A percentile compares a stretch with the other conserved stretches of the same genome.
Evolutionary conservation across 2,329 filamentous ascomycete species (phyloP).

Genomic region (Hypomyces rosellus): DNA sequence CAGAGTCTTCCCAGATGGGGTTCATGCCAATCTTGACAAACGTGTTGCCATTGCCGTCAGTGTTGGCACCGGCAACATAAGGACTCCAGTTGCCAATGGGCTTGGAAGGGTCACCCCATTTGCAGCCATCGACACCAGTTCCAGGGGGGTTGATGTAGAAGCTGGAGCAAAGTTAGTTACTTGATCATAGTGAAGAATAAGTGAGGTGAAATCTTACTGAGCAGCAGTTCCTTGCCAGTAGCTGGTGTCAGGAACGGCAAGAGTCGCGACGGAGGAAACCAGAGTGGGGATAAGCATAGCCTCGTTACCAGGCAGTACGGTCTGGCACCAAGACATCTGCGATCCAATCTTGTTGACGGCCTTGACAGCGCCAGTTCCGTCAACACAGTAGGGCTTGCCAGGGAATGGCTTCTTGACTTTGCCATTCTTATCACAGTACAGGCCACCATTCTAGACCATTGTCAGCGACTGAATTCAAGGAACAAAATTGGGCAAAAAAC

Average conservation of each 20-base stretch:
- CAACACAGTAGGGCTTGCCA: constrained; percentile 60
- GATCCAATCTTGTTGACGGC: constrained; percentile 60
- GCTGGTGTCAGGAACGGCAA: constrained; percentile 62
- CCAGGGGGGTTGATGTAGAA: constrained; percentile 77
- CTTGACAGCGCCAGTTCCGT: constrained; percentile 58
- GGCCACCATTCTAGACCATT: constrained; percentile 58
- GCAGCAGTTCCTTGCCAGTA: constrained; percentile 71
- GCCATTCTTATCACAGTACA: constrained; percentile 64
- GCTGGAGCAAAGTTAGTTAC: constrained; percentile 31
- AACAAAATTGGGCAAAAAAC: constrained; percentile 10
- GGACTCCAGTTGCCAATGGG: constrained; percentile 70
- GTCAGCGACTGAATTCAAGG: constrained; percentile 3
- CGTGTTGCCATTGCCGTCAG: constrained; percentile 56
- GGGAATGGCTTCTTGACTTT: constrained; percentile 64
- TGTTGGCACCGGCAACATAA: constrained; percentile 72
- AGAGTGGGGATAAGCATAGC: constrained; percentile 77
- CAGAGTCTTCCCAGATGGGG: constrained; percentile 59
- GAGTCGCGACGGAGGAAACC: constrained; percentile 47
- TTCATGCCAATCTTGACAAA: constrained; percentile 75
- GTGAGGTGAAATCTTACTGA: constrained; percentile 49
- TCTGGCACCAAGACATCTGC: constrained; percentile 69
- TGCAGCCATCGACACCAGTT: constrained; percentile 55
- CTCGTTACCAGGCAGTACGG: constrained; percentile 71
- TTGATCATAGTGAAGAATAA: background rate
- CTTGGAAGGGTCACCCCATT: constrained; percentile 60